These are phyloP conservation scores for Microbotryomycetes sp. DNA, from an alignment of 1,284 basidiomycete species.

Conservation along the genomic window DNA sequence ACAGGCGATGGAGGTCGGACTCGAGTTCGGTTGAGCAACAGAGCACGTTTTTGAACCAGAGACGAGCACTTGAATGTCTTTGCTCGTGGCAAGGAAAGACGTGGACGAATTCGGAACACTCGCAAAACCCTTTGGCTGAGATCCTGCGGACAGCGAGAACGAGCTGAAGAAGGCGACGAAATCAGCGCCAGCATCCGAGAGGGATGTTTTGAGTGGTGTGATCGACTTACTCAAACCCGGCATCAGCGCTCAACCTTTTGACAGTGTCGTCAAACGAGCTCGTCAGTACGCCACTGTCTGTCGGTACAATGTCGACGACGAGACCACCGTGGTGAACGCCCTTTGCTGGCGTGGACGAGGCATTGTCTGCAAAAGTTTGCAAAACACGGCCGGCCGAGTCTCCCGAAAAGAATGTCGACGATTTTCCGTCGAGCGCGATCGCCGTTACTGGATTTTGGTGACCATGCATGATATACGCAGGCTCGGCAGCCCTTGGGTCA, in stretches of 20 bases:
- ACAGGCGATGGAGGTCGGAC: constrained; percentile 8
- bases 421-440: constrained; percentile 37
- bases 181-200: not conserved
- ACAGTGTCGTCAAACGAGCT: constrained; percentile 73
- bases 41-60: constrained; percentile 53
- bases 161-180: constrained; percentile 30
- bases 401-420: constrained; percentile 64
- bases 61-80: constrained; percentile 54
- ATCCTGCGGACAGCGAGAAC: constrained; percentile 42
- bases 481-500: constrained; percentile 62
- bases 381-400: constrained; percentile 77
- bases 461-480: constrained; percentile 53
- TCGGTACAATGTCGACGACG: constrained; percentile 54
- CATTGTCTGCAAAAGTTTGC: constrained; percentile 39
- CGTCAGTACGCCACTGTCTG: constrained; percentile 45
- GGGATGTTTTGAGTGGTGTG: not conserved
- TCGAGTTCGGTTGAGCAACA: constrained; percentile 50
- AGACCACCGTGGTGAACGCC: constrained; percentile 66
- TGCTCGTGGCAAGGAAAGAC: constrained; percentile 62
- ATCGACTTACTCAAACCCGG: constrained; percentile 53
- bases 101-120: constrained; percentile 50
- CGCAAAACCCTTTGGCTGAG: constrained; percentile 69
- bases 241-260: constrained; percentile 53
- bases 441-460: constrained; percentile 67
- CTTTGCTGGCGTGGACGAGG: constrained; percentile 46